These are phyloP conservation scores for Nemania sp. DNA, from an alignment of 2,329 filamentous ascomycete species.

Conservation along the genomic window DNA sequence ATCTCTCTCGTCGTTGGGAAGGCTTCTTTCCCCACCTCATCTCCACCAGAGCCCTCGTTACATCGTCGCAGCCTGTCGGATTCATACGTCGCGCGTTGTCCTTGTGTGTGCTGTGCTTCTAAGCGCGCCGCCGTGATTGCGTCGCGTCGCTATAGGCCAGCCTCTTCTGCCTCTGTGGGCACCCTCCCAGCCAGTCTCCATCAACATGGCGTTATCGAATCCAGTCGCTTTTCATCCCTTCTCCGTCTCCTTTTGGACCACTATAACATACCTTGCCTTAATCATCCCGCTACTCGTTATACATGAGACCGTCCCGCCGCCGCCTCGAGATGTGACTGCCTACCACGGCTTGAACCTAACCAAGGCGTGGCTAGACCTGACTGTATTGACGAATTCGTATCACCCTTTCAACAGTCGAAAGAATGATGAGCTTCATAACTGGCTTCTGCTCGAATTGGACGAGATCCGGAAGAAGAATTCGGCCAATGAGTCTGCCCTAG, in stretches of 20 bases:
- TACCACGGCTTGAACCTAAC: constrained; percentile 75
- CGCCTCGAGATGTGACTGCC: constrained; percentile 58
- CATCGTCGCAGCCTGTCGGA: constrained; percentile 18
- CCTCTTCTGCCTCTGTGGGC: constrained; percentile 10
- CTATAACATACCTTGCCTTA: constrained; percentile 76
- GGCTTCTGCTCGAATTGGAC: constrained; percentile 72
- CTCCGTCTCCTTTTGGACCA: constrained; percentile 81
- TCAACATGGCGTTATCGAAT: constrained; percentile 46
- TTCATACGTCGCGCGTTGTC: neutral
- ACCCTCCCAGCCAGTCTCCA: constrained; percentile 2
- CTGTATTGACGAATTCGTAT: constrained; percentile 72
- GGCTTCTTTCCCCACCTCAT: constrained; percentile 32
- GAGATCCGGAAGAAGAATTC: constrained; percentile 69
- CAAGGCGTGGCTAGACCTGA: constrained; percentile 85
- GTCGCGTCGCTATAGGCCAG: constrained; percentile 24
- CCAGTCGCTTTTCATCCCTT: constrained; percentile 77
- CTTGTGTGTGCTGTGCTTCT: neutral
- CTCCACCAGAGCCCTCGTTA: neutral
- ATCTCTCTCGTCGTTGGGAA: neutral
- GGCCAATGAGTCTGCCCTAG: constrained; percentile 53
- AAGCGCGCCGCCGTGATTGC: constrained; percentile 7
- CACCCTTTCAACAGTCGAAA: constrained; percentile 87
- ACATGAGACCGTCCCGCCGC: constrained; percentile 74
- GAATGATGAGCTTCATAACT: constrained; percentile 81
- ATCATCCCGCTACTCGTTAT: constrained; percentile 72